Conservation (phyloP, 2,329 filamentous ascomycete species). For the Tolypocladium cylindrosporum region DNA sequence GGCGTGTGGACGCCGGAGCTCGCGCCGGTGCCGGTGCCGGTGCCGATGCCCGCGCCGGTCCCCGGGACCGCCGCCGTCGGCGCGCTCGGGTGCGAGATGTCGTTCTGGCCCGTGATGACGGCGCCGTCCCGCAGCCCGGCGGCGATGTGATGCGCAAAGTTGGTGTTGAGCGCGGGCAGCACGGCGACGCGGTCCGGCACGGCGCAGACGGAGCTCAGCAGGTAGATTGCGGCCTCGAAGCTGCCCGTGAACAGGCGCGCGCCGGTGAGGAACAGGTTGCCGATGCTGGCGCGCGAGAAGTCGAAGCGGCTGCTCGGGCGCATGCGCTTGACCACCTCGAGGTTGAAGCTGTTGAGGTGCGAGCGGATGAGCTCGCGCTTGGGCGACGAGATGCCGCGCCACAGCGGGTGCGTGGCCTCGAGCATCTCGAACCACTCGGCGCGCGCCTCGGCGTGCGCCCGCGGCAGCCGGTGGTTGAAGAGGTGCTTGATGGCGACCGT, state of each 20-base stretch:
- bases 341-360: conserved; percentile 65
- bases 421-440: conserved; percentile 83
- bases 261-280: conserved; percentile 73
- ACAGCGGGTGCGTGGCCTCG: conserved; percentile 69
- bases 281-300: conserved; percentile 65
- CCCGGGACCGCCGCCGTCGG: conserved; percentile 38
- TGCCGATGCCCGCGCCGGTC: conserved; percentile 10
- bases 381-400: conserved; percentile 58
- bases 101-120: conserved; percentile 82
- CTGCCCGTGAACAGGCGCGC: conserved; percentile 85
- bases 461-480: conserved; percentile 77
- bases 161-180: conserved; percentile 85
- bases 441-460: conserved; percentile 48
- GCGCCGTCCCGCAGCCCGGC: conserved; percentile 68
- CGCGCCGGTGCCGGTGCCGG: conserved; percentile 4
- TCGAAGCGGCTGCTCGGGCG: conserved; percentile 66
- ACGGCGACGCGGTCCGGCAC: conserved; percentile 69
- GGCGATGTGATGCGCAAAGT: conserved; percentile 91
- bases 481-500: conserved; percentile 67
- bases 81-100: conserved; percentile 74
- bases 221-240: conserved; percentile 86
- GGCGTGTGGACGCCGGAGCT: too few relatives aligned
- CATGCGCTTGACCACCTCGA: conserved; percentile 69
- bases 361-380: conserved; percentile 71
- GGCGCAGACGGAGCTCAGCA: conserved; percentile 78